Percentiles rank a stretch among this genome's conserved stretches.
phyloP scores from a whole-genome alignment of 805 yeast genomes.

The Candida arabinofermentans region DNA sequence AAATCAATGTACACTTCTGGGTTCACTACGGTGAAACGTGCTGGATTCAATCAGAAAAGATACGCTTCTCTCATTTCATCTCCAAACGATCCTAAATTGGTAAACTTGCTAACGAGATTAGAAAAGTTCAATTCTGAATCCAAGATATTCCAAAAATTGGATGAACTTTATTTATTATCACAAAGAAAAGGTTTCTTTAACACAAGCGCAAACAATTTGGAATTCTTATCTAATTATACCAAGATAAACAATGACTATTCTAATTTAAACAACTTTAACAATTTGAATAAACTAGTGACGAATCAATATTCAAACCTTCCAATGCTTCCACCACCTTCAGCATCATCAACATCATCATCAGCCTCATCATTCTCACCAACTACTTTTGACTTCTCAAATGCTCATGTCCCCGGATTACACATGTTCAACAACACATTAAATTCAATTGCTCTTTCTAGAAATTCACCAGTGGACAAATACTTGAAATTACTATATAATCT shows the following conservation, averaged over 20 bases:
- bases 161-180: constrained; percentile 27
- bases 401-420: constrained; percentile 16
- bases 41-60: constrained; percentile 14
- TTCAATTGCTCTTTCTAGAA: constrained; percentile 9
- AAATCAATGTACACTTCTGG: too few relatives aligned
- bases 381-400: constrained; percentile 2
- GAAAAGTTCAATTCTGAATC: constrained; percentile 26
- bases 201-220: constrained; percentile 26
- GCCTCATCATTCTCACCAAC: constrained; percentile 1
- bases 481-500: constrained; percentile 23
- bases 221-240: constrained; percentile 26
- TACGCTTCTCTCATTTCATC: constrained; percentile 25
- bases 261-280: constrained; percentile 27
- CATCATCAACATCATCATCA: constrained; percentile 2
- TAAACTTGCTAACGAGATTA: constrained; percentile 25
- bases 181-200: constrained; percentile 32
- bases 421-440: constrained; percentile 9
- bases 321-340: constrained; percentile 16
- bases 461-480: constrained; percentile 26
- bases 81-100: constrained; percentile 27
- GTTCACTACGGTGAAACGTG: too few relatives aligned
- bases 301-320: constrained; percentile 22
- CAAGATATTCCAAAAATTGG: constrained; percentile 28
- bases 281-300: constrained; percentile 23
- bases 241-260: constrained; percentile 20